Conservation (phyloP, 2,329 filamentous ascomycete genomes). For the Alternaria triticina region DNA sequence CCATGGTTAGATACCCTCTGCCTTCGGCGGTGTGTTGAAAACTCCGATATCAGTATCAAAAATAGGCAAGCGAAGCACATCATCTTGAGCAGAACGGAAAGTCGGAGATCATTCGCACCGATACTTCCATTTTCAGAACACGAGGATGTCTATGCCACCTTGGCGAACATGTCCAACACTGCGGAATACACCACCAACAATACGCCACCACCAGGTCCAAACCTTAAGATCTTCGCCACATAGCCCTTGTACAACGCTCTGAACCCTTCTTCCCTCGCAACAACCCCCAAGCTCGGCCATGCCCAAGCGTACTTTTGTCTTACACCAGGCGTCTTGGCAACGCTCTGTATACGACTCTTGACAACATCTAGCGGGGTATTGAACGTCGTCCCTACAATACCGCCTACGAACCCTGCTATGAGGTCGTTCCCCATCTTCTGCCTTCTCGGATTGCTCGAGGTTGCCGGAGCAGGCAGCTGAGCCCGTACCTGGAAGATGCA, state of each 20-base stretch:
- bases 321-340: slow-evolving; percentile 34
- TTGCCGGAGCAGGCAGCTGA: slow-evolving; percentile 25
- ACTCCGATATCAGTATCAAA: background rate
- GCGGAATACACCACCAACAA: slow-evolving; percentile 39
- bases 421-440: slow-evolving; percentile 40
- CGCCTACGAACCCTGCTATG: slow-evolving; percentile 37
- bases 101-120: background rate
- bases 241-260: slow-evolving; percentile 41
- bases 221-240: slow-evolving; percentile 39
- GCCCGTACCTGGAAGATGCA: slow-evolving; percentile 40
- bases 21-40: background rate
- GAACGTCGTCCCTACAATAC: slow-evolving; percentile 37
- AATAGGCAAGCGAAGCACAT: background rate
- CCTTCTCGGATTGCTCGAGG: slow-evolving; percentile 18
- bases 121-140: background rate
- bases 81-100: background rate
- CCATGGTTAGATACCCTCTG: background rate
- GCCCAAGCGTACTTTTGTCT: slow-evolving; percentile 38
- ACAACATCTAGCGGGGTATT: slow-evolving; percentile 42
- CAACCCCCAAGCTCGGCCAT: slow-evolving; percentile 35
- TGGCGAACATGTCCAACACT: slow-evolving; percentile 29
- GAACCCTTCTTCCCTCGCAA: slow-evolving; percentile 37
- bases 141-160: slow-evolving; percentile 13
- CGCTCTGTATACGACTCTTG: slow-evolving; percentile 42
- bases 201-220: slow-evolving; percentile 39